phyloP scores from a whole-genome alignment of 805 yeast genomes.

The Spathaspora passalidarum region DNA sequence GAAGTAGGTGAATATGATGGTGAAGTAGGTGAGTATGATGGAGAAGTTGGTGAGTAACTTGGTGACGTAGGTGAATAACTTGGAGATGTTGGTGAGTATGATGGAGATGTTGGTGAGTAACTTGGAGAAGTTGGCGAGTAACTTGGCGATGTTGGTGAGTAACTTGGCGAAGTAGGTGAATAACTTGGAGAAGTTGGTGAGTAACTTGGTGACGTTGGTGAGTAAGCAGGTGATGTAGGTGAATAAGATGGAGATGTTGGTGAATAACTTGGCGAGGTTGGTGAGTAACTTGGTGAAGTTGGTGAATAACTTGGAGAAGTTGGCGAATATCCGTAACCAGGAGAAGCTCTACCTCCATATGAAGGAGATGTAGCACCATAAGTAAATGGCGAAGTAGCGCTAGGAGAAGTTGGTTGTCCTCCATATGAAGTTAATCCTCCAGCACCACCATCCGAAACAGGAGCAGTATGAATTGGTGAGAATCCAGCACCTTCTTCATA shows the following conservation, averaged over 20 bases:
- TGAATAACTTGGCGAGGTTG: conserved; percentile 72
- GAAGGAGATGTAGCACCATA: conserved; percentile 47
- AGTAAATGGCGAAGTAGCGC: conserved; percentile 59
- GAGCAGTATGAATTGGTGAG: conserved; percentile 92
- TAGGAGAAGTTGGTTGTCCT: conserved; percentile 52
- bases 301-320: conserved; percentile 71
- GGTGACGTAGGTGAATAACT: conserved; percentile 58
- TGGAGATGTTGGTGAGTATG: conserved; percentile 75
- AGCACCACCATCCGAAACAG: conserved; percentile 61
- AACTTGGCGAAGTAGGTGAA: conserved; percentile 70
- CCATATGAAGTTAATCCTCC: conserved; percentile 91
- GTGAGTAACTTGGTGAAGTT: conserved; percentile 76
- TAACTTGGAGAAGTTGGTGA: conserved; percentile 63
- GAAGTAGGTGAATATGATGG: conserved; percentile 63
- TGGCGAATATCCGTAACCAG: conserved; percentile 68
- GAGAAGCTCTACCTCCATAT: conserved; percentile 45
- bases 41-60: conserved; percentile 71
- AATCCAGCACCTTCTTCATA: conserved; percentile 76
- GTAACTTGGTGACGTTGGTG: conserved; percentile 73
- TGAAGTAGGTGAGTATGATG: conserved; percentile 69
- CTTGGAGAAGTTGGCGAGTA: conserved; percentile 71
- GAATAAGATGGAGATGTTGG: conserved; percentile 70
- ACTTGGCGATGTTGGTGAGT: conserved; percentile 48
- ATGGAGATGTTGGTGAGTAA: conserved; percentile 77
- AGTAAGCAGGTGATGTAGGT: conserved; percentile 78